Evolutionary conservation across 1,284 basidiomycete species (phyloP), one percentile per base, ranked within the genome.

Genomic region (Athelia psychrophila): DNA sequence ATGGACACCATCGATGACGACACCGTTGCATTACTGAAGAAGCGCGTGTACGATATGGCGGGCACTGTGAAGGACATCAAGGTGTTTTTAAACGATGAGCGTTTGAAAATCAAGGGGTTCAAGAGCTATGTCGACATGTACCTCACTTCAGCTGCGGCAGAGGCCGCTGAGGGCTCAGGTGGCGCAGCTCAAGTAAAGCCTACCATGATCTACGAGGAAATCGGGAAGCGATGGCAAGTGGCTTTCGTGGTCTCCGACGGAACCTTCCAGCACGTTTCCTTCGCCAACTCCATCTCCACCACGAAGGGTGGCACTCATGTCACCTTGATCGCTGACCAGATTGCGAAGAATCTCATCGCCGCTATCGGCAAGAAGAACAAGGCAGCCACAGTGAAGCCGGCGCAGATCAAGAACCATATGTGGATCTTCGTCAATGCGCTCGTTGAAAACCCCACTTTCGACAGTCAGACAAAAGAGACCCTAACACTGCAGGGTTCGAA

Each of bases 401-500:
- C 86, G 54, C 94, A 98, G 72, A 88, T 99, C 73, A 96, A 93
- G 76, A 95, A 91, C 66, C 95, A 99, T 66, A 94, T 99, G 83
- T 97, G 94, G 94, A 82, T 99, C 55, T 99, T 99, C 65, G 90
- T 99, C 67, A 99, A 99, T 64, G 87, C 93, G 20, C 78, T 98
- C 57, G 91, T 99, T 57, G 95, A 98, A 74, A 99, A 99, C 67
- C 96, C 97, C 9, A 93, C 95, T 1, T 99, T 99, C 71, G 96
- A 99, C 78, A 95, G 94, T 75, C 97, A 99, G 72, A 99, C 97
- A 46, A 99, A 99, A 76, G 97, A 99, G 71, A 93, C 88, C 8
- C 74, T 99, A 59, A 99, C 95, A 2, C 76, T 99, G 46, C 88
- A 90, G 22, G 76, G 87, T 36, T 89, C 86, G 47, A 96, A 97